These are phyloP conservation scores for Ascosphaera aggregata DNA, from an alignment of 2,329 filamentous ascomycete species.

Conservation along the genomic window DNA sequence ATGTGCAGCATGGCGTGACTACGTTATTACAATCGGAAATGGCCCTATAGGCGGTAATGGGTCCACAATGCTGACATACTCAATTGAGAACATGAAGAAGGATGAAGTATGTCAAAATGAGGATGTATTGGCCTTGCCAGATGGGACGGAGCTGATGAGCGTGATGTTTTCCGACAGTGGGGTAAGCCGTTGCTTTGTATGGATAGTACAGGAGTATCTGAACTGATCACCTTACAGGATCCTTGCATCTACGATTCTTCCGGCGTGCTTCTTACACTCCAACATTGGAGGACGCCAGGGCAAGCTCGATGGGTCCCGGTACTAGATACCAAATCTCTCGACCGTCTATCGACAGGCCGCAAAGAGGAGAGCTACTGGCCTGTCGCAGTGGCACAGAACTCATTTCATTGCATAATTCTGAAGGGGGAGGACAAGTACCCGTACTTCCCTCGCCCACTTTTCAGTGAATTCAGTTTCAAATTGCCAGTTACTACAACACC, in stretches of 20 bases:
- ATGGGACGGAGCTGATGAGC: slow-evolving; percentile 47
- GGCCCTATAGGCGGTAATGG: slow-evolving; percentile 65
- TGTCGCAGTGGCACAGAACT: slow-evolving; percentile 71
- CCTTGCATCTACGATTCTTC: slow-evolving; percentile 92
- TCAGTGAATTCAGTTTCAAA: slow-evolving; percentile 83
- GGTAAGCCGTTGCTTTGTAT: slow-evolving; percentile 24
- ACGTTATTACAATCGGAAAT: slow-evolving; percentile 90
- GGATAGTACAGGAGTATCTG: neutral
- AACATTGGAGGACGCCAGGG: slow-evolving; percentile 73
- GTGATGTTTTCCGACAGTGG: slow-evolving; percentile 85
- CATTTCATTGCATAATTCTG: slow-evolving; percentile 96
- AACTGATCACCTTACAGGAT: slow-evolving; percentile 30
- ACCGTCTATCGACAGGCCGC: slow-evolving; percentile 59
- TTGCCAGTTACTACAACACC: slow-evolving; percentile 46
- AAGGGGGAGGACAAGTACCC: slow-evolving; percentile 87
- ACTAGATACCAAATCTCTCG: slow-evolving; percentile 65
- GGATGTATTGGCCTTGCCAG: slow-evolving; percentile 66
- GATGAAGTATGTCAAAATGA: slow-evolving; percentile 91
- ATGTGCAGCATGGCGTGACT: slow-evolving; percentile 85
- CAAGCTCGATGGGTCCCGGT: slow-evolving; percentile 82
- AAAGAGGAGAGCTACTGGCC: slow-evolving; percentile 90
- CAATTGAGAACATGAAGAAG: slow-evolving; percentile 80
- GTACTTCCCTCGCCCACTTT: slow-evolving; percentile 71
- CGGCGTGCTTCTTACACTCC: slow-evolving; percentile 63
- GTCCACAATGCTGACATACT: slow-evolving; percentile 57